Percentiles rank a stretch among this genome's conserved stretches.
Evolutionary conservation across 495 filamentous ascomycete genomes (phyloP).

Genomic region (Tuber brumale): DNA sequence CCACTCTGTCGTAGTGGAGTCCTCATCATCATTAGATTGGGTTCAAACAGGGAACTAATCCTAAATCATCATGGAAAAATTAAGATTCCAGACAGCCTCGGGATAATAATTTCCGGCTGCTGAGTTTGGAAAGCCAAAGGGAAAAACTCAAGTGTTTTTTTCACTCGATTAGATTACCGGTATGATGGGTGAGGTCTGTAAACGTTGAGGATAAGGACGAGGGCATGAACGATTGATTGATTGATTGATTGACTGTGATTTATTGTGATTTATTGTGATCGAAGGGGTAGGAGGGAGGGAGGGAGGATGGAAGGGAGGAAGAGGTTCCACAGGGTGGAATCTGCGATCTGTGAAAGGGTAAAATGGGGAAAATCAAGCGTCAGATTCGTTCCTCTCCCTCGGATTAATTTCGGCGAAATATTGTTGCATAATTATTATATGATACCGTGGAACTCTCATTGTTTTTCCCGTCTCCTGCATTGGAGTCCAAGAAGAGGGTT

Average conservation of each 20-base stretch:
- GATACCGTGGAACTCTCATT: not conserved
- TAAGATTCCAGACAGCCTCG: not conserved
- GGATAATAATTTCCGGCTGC: not conserved
- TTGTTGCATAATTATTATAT: not conserved
- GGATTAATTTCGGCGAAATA: constrained; percentile 15
- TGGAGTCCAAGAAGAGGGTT: not conserved
- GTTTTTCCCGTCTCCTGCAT: not conserved
- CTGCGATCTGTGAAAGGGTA: not conserved
- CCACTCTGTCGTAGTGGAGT: not conserved
- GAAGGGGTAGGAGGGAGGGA: not conserved
- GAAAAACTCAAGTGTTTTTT: not conserved
- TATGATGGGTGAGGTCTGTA: not conserved
- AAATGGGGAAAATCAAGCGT: not conserved
- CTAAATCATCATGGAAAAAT: not conserved
- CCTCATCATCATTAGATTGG: not conserved
- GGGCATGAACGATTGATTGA: not conserved
- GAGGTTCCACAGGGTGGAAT: not conserved
- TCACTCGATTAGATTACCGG: not conserved
- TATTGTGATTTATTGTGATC: too few species aligned
- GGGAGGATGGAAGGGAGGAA: not conserved
- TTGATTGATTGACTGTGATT: not conserved
- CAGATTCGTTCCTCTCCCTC: constrained; percentile 3
- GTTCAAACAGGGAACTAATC: not conserved
- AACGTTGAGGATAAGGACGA: constrained; percentile 32
- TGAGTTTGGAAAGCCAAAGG: not conserved